Conservation (phyloP, 257 asterid species). For the Eucommia ulmoides region DNA sequence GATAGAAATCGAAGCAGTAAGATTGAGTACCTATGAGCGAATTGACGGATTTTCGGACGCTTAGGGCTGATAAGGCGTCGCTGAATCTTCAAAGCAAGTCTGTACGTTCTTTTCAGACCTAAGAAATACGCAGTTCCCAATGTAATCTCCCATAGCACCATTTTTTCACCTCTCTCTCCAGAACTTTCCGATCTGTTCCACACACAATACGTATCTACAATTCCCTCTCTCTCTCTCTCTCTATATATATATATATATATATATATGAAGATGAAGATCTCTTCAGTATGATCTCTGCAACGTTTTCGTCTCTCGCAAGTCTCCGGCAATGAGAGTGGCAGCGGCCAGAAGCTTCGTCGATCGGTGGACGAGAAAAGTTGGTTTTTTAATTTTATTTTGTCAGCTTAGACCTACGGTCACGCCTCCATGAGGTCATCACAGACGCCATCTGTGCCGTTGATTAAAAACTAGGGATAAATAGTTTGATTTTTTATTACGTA, state of each 20-base stretch:
- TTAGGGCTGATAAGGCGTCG: conserved; percentile 53
- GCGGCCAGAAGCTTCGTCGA: conserved; percentile 10
- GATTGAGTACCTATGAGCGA: conserved; percentile 54
- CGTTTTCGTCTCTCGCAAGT: conserved; percentile 24
- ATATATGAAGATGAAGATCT: background rate
- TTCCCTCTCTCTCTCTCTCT: conserved; percentile 6
- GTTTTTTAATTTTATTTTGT: conserved; percentile 1
- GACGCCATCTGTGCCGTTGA: conserved; percentile 4
- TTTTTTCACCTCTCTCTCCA: conserved; percentile 13
- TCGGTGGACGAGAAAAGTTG: background rate
- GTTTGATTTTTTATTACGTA: no score
- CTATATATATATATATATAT: conserved; percentile 5
- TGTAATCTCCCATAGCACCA: conserved; percentile 95
- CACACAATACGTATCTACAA: no score
- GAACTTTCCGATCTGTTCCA: conserved; percentile 74
- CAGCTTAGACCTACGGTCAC: conserved; percentile 5
- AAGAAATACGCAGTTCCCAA: conserved; percentile 79
- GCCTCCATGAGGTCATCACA: conserved; percentile 4
- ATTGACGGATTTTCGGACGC: conserved; percentile 45
- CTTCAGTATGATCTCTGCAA: background rate
- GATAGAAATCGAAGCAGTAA: background rate
- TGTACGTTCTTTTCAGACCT: conserved; percentile 72
- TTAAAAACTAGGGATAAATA: no score
- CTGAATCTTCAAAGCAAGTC: conserved; percentile 62
- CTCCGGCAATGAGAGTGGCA: conserved; percentile 7